These are phyloP conservation scores for Chlorella sp. DNA, from an alignment of 139 green algal species.

Conservation along the genomic window DNA sequence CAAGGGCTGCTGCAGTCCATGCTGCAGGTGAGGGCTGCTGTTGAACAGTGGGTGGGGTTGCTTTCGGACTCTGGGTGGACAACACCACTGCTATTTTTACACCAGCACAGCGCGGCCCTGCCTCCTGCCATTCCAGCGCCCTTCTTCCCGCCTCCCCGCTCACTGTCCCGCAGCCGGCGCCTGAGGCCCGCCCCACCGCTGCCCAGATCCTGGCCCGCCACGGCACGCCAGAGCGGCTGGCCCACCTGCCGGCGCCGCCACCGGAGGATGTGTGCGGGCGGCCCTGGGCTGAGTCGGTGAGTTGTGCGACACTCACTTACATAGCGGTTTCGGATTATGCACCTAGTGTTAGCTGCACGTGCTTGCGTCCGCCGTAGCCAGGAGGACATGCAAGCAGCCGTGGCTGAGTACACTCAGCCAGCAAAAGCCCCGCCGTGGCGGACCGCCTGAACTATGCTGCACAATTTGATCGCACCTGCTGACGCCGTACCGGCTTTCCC, in stretches of 20 bases:
- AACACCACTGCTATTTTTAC: background rate
- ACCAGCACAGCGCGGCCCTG: background rate
- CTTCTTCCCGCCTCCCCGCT: background rate
- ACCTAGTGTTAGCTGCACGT: too few species aligned
- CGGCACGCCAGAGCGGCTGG: constrained; percentile 7
- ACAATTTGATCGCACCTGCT: too few species aligned
- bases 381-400: too few species aligned
- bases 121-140: background rate
- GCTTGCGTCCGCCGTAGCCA: too few species aligned
- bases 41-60: background rate
- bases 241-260: background rate
- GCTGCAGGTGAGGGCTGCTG: background rate
- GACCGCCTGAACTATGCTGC: too few species aligned
- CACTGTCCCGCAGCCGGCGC: background rate
- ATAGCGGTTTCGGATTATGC: too few species aligned
- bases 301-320: too few species aligned
- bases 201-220: background rate
- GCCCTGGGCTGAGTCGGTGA: background rate
- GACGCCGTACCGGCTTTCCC: too few species aligned
- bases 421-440: too few species aligned
- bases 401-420: too few species aligned
- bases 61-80: background rate
- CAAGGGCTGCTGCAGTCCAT: background rate
- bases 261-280: background rate
- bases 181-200: background rate